Evolutionary conservation across 177 flowering plant species (phyloP), one percentile per base, ranked within the genome.

Genomic region (Vitis hybrid): DNA sequence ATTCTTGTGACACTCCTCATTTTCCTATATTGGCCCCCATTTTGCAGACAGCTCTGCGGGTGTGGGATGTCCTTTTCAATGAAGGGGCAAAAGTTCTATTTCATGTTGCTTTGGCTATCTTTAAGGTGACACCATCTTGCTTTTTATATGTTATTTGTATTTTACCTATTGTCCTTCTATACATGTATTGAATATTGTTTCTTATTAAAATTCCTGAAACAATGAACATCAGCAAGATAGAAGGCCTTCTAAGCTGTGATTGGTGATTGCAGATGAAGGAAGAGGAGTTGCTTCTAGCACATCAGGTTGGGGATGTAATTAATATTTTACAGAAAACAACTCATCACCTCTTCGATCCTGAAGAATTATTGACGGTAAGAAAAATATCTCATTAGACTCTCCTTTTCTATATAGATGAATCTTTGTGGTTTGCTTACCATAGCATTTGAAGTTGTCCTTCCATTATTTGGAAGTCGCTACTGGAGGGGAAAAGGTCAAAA

Each of bases 1-100:
- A 38, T 38, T 38, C 47, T 38, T 38, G 47, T 38, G 47, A 38
- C 10, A 38, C 47, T 38, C 47, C 47, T 38, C 47, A 38, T 64
- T 9, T 73, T 14, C 53, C 17, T 0, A 33, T 38, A 59, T 15
- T 59, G 31, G 18, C 11, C 12, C 31, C 66, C 11, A 52, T 59
- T 73, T 76, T 81, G 22, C 80, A 95, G 98, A 95, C 99, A 61
- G 87, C 99, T 33, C 71, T 95, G 84, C 82, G 99, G 55, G 95
- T 94, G 55, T 95, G 99, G 99, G 99, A 94, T 83, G 87, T 94
- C 68, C 96, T 95, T 71, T 95, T 95, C 86, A 85, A 86, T 47
- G 99, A 95, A 64, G 99, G 99, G n/a, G 99, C 97, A 4, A 89
- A 89, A 79, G 94, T 90, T 82, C 68, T 95, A n/a, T 89, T 95